Percentiles rank a stretch among this genome's conserved stretches.
These are phyloP conservation scores for Backusella liffmaniae DNA, from an alignment of 192 early-diverging fungal genomes.

Conservation along the genomic window DNA sequence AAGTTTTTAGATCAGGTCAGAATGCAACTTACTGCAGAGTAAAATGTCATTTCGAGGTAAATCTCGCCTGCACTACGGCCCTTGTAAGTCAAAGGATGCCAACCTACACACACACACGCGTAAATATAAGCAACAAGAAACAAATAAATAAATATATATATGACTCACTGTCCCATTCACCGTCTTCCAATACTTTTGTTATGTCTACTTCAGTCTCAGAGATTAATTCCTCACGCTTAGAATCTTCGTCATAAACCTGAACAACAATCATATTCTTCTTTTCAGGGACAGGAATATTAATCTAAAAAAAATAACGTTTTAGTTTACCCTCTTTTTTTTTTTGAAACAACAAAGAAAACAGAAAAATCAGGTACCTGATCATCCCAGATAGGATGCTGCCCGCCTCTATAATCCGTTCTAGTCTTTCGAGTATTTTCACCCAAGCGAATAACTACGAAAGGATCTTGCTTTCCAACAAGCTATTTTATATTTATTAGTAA, in stretches of 20 bases:
- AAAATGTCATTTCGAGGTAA: conserved; percentile 55
- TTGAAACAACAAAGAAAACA: background rate
- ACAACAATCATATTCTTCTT: conserved; percentile 46
- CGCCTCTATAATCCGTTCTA: conserved; percentile 53
- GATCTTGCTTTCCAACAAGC: conserved; percentile 55
- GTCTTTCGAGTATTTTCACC: conserved; percentile 43
- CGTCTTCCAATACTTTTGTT: conserved; percentile 44
- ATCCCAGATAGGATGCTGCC: conserved; percentile 57
- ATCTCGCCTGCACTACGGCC: conserved; percentile 45
- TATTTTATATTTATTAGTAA: background rate
- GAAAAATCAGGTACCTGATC: conserved; percentile 43
- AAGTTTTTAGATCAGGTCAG: background rate
- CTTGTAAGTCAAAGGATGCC: conserved; percentile 46
- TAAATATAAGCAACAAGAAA: background rate
- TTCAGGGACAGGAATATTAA: conserved; percentile 42
- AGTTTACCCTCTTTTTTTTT: background rate
- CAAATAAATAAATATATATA: too few relatives aligned
- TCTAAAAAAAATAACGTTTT: conserved; percentile 16
- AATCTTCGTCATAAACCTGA: conserved; percentile 53
- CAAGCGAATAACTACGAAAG: conserved; percentile 50
- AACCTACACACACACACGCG: conserved; percentile 33
- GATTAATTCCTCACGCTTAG: conserved; percentile 51
- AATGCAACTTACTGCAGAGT: conserved; percentile 43
- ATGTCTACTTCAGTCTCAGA: conserved; percentile 51
- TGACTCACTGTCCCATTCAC: conserved; percentile 53